Evolutionary conservation across 176 grass and related monocot species (phyloP).

Genomic region (Leersia perrieri): DNA sequence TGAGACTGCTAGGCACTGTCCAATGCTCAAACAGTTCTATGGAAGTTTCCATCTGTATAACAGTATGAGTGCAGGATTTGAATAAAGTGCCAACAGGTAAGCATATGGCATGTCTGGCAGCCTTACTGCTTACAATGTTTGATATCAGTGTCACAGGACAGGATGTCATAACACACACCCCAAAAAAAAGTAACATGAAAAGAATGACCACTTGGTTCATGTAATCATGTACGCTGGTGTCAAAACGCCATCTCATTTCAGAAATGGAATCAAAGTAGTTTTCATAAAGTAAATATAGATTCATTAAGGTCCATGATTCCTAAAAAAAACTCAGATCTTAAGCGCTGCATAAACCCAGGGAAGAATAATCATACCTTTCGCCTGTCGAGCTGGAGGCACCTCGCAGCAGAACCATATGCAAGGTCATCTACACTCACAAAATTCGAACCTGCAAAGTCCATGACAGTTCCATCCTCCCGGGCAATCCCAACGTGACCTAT

Average conservation of each 20-base stretch:
- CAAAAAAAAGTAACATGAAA: not conserved
- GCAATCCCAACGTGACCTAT: conserved; percentile 81
- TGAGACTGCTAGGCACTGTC: not conserved
- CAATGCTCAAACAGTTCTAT: not conserved
- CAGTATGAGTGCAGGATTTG: not conserved
- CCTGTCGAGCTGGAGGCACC: conserved; percentile 68
- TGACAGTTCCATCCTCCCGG: conserved; percentile 58
- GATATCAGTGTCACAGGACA: not conserved
- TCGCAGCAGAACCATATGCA: conserved; percentile 67
- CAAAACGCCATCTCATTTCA: not conserved
- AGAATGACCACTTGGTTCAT: not conserved
- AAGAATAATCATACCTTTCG: conserved; percentile 38
- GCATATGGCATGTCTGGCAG: not conserved
- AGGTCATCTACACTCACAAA: conserved; percentile 59
- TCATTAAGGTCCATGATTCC: not conserved
- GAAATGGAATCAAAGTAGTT: conserved; percentile 5
- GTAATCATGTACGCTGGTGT: not conserved
- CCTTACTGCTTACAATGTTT: not conserved
- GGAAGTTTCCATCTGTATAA: not conserved
- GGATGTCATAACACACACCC: not conserved
- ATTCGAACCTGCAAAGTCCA: conserved; percentile 74
- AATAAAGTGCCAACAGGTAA: not conserved
- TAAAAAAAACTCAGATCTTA: not conserved
- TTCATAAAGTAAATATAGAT: not conserved
- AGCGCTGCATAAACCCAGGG: not conserved